Evolutionary conservation across 192 early-diverging fungal genomes (phyloP).

Genomic region (Anaeromyces robustus): DNA sequence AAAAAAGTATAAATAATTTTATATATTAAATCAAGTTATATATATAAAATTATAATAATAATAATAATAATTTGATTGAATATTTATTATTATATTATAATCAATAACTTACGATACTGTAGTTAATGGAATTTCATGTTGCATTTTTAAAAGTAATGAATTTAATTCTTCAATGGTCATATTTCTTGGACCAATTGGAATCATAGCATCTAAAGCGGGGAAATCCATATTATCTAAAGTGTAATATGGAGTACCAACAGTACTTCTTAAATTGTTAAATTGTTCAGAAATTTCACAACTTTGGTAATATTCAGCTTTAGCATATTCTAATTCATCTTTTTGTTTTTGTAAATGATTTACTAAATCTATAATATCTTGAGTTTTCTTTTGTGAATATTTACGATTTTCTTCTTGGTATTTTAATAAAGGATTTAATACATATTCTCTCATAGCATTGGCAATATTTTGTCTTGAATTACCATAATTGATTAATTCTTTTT

Average conservation of each 20-base stretch:
- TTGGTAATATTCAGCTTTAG: background rate
- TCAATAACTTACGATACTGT: background rate
- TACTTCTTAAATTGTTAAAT: background rate
- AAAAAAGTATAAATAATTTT: too few relatives aligned
- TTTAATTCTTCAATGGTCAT: background rate
- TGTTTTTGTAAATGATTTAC: background rate
- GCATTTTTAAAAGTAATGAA: background rate
- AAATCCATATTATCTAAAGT: background rate
- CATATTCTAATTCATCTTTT: background rate
- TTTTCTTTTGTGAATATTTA: background rate
- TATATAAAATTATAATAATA: too few relatives aligned
- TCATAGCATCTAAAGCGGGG: background rate
- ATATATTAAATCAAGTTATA: too few relatives aligned
- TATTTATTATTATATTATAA: too few relatives aligned
- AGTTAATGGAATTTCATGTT: background rate
- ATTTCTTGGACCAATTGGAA: background rate
- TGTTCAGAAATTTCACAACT: background rate
- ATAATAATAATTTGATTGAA: too few relatives aligned
- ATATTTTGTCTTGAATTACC: background rate
- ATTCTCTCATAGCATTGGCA: background rate
- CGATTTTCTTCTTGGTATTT: background rate
- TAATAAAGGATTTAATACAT: background rate
- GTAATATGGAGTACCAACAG: background rate
- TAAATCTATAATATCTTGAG: background rate
- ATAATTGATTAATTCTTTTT: background rate